Base-by-base conservation (phyloP, 805 yeast species). In the Diddensiella transvaalensis region DNA sequence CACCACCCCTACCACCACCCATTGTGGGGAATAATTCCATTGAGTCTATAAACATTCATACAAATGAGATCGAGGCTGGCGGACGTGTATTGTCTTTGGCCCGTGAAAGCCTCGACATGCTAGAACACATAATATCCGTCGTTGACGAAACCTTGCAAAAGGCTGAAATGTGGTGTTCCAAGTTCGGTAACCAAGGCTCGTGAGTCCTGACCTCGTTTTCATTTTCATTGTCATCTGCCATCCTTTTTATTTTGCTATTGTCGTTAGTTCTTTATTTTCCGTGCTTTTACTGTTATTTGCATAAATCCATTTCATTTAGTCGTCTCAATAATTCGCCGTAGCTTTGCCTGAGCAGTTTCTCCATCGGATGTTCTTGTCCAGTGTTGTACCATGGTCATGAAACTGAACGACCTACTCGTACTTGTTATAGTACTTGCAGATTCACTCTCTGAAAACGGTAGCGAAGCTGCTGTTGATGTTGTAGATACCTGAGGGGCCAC, bases 21-120 rank as follows among this genome's bases (percentile, higher is more conserved):
- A 11, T 23, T 15, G 24, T 15, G 13, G 8, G 24, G 22, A n/a
- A 24, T 3, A 42, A 22, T 15, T 22, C 23, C 38, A 10, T 18
- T n/a, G 17, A 30, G 4, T 22, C 39, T 8, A 22, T 35, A 18
- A 15, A 22, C 8, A 21, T 19, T 22, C 42, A 38, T 38, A 17
- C 29, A 11, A 42, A 39, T 22, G 62, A 64, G 22, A 62, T 63
- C 26, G 65, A 60, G 46, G 54, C 62, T 19, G 85, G 87, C 61
- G 87, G 86, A 19, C 80, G 83, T 53, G 86, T 88, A 1, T 68
- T 93, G 22, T 76, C 85, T 3, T 72, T 91, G 51, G 97, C 98
- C 0, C 84, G 85, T 55, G 99, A 93, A 65, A 83, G 96, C 0
- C 69, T 91, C 42, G 93, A 85, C 38, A 86, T 90, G 88, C 83